Conservation (phyloP, 768 basidiomycete genomes). For the Mycena maculata region DNA sequence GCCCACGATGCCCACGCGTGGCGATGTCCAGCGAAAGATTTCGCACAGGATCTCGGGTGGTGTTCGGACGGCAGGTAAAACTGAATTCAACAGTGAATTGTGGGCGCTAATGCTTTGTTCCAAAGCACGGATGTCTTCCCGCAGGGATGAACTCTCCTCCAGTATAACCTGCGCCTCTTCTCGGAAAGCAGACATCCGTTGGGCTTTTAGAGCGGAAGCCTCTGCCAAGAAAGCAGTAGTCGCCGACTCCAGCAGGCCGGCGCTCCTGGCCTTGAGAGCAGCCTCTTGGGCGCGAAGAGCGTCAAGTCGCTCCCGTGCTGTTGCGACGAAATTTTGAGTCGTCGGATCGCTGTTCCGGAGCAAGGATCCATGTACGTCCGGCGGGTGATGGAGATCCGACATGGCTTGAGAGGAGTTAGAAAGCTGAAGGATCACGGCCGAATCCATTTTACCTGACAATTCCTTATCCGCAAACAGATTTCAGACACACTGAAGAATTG, state of each 20-base stretch:
- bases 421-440: too few species aligned
- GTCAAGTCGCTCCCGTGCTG: constrained; percentile 1
- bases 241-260: not conserved
- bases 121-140: not conserved
- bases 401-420: not conserved
- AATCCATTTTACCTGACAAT: too few species aligned
- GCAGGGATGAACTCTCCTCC: constrained; percentile 1
- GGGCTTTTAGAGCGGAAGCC: not conserved
- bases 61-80: not conserved
- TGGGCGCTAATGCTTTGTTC: not conserved
- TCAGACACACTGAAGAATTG: too few species aligned
- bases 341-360: not conserved
- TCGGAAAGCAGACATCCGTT: not conserved
- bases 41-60: constrained; percentile 9
- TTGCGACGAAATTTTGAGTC: constrained; percentile 1
- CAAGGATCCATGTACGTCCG: not conserved
- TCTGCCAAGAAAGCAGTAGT: not conserved
- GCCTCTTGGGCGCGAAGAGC: constrained; percentile 3
- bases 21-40: constrained; percentile 4
- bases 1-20: not conserved
- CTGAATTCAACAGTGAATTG: too few species aligned
- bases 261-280: not conserved
- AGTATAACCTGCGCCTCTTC: constrained; percentile 1
- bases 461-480: too few species aligned
- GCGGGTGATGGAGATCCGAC: not conserved